Conservation (phyloP, 192 early-diverging fungal genomes). For the Backusella mclennaniae region DNA sequence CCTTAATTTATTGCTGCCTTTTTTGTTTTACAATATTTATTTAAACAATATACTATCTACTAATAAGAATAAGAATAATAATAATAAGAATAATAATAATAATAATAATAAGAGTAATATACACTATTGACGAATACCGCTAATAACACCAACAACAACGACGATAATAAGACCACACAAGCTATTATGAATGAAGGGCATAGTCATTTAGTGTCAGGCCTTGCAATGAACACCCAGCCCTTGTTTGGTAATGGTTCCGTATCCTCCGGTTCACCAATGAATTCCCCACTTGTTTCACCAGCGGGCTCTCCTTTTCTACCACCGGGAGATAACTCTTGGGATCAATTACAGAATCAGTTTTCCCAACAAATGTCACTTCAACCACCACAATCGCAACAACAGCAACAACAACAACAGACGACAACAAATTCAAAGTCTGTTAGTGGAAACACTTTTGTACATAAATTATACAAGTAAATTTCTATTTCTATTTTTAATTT, state of each 20-base stretch:
- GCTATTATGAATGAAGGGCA: conserved; percentile 2
- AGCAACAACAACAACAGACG: background rate
- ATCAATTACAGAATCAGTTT: conserved; percentile 22
- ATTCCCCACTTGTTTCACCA: conserved; percentile 19
- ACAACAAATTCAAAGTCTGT: background rate
- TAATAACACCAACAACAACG: background rate
- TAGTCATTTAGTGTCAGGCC: background rate
- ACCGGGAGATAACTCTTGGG: conserved; percentile 16
- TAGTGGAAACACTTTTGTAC: conserved; percentile 48
- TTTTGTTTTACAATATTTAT: too few relatives aligned
- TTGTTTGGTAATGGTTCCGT: conserved; percentile 5
- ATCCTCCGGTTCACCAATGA: conserved; percentile 21
- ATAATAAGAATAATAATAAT: too few relatives aligned
- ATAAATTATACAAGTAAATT: conserved; percentile 50
- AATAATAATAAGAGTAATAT: too few relatives aligned
- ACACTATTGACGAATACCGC: too few relatives aligned
- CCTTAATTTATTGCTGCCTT: too few relatives aligned
- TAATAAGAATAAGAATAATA: too few relatives aligned
- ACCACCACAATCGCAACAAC: background rate
- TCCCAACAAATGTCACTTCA: conserved; percentile 25
- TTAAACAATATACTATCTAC: too few relatives aligned
- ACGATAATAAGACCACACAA: background rate
- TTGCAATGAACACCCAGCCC: conserved; percentile 11
- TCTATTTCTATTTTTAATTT: background rate
- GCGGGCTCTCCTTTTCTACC: background rate